A percentile compares a stretch with the other conserved stretches of the same genome.
These are phyloP conservation scores for Cicer arietinum DNA, from an alignment of 306 rosid species.

Conservation along the genomic window DNA sequence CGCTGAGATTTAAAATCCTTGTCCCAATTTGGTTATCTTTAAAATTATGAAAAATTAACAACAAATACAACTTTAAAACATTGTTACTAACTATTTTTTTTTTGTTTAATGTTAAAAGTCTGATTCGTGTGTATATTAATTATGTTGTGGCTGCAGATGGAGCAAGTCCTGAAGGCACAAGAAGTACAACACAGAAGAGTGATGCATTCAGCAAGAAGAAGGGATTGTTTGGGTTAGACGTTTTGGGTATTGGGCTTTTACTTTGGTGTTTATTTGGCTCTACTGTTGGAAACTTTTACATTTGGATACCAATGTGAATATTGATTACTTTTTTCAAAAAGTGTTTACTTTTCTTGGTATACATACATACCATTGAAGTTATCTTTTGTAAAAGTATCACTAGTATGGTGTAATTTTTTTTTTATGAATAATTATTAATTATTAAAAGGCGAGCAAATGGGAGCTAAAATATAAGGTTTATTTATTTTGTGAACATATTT, in stretches of 20 bases:
- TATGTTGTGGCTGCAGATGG: slow-evolving; percentile 18
- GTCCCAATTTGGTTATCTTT: too few relatives aligned
- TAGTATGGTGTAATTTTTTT: too few relatives aligned
- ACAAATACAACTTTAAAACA: background rate
- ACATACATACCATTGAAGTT: too few relatives aligned
- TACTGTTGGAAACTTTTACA: background rate
- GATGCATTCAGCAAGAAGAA: slow-evolving; percentile 45
- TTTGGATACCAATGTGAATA: slow-evolving; percentile 31
- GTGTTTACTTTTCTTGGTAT: too few relatives aligned
- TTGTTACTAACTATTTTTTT: background rate
- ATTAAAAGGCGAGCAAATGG: too few relatives aligned
- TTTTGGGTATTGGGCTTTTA: slow-evolving; percentile 40
- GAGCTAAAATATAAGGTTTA: too few relatives aligned
- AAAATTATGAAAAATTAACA: background rate
- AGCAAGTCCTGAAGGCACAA: slow-evolving; percentile 39
- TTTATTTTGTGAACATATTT: too few relatives aligned
- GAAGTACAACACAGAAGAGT: slow-evolving; percentile 38
- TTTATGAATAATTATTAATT: too few relatives aligned
- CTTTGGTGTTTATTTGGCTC: slow-evolving; percentile 40
- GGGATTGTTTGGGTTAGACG: slow-evolving; percentile 31
- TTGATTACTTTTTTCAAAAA: too few relatives aligned
- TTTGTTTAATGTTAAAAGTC: background rate
- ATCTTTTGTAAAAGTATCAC: too few relatives aligned
- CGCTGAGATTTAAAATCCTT: too few relatives aligned
- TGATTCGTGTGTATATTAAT: background rate